Conservation (phyloP, 345 rosid genomes). For the Eucalyptus marginata region DNA sequence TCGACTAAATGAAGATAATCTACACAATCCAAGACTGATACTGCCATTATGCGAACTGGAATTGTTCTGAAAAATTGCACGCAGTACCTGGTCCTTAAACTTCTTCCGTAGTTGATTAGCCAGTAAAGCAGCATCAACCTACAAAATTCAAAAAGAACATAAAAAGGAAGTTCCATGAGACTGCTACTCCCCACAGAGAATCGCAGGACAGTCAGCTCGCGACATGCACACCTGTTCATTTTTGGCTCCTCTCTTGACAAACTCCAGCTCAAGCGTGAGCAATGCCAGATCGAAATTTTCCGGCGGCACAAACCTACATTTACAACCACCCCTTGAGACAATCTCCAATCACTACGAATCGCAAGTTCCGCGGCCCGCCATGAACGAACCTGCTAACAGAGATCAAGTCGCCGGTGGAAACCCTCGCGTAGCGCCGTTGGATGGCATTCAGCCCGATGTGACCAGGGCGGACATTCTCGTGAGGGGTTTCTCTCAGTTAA, state of each 20-base stretch:
- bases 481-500: constrained; percentile 68
- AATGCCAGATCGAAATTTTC: constrained; percentile 65
- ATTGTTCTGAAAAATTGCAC: neutral
- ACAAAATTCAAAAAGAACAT: neutral
- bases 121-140: constrained; percentile 93
- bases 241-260: constrained; percentile 85
- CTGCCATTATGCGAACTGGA: neutral
- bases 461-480: constrained; percentile 47
- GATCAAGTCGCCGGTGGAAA: constrained; percentile 67
- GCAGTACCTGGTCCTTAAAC: constrained; percentile 61
- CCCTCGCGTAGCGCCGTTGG: constrained; percentile 80
- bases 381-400: constrained; percentile 50
- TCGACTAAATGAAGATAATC: neutral
- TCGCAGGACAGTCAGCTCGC: neutral
- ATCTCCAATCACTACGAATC: neutral
- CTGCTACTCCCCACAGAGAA: neutral
- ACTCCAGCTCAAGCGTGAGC: constrained; percentile 79
- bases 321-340: neutral
- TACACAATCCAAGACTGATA: neutral
- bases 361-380: neutral
- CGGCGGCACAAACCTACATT: constrained; percentile 67
- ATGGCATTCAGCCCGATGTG: constrained; percentile 69
- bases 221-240: constrained; percentile 53
- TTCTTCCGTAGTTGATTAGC: constrained; percentile 72
- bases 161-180: neutral